phyloP scores from a whole-genome alignment of 75 land plant species.

The Pinus albicaulis region DNA sequence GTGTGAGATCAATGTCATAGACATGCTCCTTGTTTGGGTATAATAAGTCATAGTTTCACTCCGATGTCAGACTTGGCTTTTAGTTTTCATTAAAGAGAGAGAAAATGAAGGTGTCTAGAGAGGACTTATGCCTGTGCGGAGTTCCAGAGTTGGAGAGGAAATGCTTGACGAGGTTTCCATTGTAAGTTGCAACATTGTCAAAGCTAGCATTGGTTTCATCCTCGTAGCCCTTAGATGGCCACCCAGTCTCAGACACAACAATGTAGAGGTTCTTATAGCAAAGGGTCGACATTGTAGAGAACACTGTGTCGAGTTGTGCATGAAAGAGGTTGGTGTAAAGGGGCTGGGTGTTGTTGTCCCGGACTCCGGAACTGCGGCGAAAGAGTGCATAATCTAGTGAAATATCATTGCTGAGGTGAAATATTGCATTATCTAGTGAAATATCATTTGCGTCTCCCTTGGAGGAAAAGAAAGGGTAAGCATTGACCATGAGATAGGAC shows the following conservation, averaged over 20 bases:
- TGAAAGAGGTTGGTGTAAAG: constrained; percentile 69
- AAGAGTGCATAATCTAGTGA: constrained; percentile 75
- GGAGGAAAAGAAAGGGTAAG: constrained; percentile 85
- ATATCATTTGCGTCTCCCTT: constrained; percentile 39
- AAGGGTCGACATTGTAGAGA: constrained; percentile 52
- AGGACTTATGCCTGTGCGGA: constrained; percentile 39
- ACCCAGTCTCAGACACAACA: constrained; percentile 67
- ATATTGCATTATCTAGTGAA: no score
- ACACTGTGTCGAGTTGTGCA: constrained; percentile 83
- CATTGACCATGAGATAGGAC: constrained; percentile 74
- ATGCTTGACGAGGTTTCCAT: constrained; percentile 38
- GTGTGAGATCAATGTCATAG: no score
- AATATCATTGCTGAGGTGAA: no score
- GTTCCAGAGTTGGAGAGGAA: constrained; percentile 17
- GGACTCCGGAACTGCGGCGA: constrained; percentile 36
- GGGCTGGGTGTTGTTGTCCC: constrained; percentile 49
- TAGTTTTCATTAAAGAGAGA: no score
- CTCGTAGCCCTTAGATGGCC: constrained; percentile 66
- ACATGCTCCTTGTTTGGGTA: no score
- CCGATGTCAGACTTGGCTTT: no score
- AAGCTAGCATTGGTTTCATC: constrained; percentile 40
- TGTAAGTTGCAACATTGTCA: constrained; percentile 55
- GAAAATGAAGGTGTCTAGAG: no score
- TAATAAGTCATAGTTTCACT: no score
- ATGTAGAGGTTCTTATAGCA: constrained; percentile 32